These are phyloP conservation scores for Tuber indicum DNA, from an alignment of 495 filamentous ascomycete genomes.

Conservation along the genomic window DNA sequence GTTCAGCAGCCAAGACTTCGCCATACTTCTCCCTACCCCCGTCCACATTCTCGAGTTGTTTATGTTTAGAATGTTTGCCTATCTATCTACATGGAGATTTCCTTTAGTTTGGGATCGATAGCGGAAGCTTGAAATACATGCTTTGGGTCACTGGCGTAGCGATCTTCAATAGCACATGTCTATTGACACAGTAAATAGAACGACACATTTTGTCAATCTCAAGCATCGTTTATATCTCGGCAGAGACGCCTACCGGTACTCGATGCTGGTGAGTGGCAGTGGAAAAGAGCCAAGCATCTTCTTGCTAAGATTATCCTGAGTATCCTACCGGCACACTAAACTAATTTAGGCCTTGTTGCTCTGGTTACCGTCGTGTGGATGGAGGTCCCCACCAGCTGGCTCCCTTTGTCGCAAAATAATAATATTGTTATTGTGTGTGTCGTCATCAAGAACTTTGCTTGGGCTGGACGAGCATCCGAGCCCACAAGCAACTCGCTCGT, in stretches of 20 bases:
- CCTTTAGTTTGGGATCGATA: no score
- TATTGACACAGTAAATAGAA: no score
- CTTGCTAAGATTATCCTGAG: neutral
- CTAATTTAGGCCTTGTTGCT: neutral
- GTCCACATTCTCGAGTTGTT: no score
- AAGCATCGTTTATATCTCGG: neutral
- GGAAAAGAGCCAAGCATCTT: neutral
- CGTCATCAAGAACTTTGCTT: neutral
- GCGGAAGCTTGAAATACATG: no score
- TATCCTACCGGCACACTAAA: neutral
- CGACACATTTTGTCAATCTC: neutral
- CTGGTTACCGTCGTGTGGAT: neutral
- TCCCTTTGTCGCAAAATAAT: neutral
- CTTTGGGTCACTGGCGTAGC: no score
- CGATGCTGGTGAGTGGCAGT: no score
- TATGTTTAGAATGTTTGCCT: no score
- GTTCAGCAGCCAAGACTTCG: no score
- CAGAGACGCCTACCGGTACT: neutral
- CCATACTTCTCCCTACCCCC: no score
- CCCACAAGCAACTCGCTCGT: neutral
- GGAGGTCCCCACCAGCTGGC: neutral
- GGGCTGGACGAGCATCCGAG: no score
- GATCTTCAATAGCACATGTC: neutral
- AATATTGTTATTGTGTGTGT: neutral
- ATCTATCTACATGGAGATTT: no score